Conservation (phyloP, 768 basidiomycete species). For the Amanita muscaria region DNA sequence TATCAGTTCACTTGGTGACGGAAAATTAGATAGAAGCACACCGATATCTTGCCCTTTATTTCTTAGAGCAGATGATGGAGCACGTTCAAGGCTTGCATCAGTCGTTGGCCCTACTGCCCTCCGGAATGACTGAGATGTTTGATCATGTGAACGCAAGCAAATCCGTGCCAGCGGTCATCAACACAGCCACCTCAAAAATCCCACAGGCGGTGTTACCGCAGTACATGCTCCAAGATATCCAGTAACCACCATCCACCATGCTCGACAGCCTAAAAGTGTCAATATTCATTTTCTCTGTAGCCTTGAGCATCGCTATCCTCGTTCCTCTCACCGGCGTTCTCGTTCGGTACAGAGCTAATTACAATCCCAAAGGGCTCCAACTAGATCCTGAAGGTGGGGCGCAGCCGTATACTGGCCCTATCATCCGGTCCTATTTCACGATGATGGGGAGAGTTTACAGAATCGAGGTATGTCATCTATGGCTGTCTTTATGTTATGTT, state of each 20-base stretch:
- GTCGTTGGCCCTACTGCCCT: too few species aligned
- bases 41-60: too few species aligned
- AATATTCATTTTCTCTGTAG: conserved; percentile 36
- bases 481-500: background rate
- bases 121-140: too few species aligned
- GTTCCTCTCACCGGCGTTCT: conserved; percentile 62
- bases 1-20: too few species aligned
- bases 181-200: too few species aligned
- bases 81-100: too few species aligned
- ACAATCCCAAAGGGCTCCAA: conserved; percentile 77
- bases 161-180: background rate
- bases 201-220: too few species aligned
- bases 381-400: conserved; percentile 70
- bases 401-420: conserved; percentile 69
- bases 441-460: conserved; percentile 66
- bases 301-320: conserved; percentile 45
- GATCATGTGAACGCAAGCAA: too few species aligned
- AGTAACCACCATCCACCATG: conserved; percentile 16
- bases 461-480: conserved; percentile 49
- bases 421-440: conserved; percentile 65
- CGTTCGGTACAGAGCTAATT: conserved; percentile 75
- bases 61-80: too few species aligned
- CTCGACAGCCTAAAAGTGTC: conserved; percentile 28
- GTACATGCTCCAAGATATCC: background rate
- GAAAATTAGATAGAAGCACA: too few species aligned